A percentile compares a stretch with the other conserved stretches of the same genome.
These are phyloP conservation scores for Podaxis sp. DNA, from an alignment of 768 basidiomycete genomes.

Conservation along the genomic window DNA sequence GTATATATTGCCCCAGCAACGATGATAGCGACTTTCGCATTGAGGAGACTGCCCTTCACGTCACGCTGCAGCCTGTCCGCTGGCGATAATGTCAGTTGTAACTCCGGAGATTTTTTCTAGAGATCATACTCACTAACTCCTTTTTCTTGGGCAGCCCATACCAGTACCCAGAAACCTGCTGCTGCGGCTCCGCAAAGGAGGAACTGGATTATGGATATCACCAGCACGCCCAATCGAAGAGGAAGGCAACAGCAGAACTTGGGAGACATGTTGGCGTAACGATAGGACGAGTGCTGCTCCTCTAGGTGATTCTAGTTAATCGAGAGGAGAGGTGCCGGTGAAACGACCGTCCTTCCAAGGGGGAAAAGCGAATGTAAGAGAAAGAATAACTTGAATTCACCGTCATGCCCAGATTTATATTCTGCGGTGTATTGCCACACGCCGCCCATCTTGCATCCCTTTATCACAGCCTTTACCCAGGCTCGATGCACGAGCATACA, in stretches of 20 bases:
- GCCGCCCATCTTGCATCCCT: background rate
- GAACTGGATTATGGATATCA: slow-evolving; percentile 41
- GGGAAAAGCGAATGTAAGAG: background rate
- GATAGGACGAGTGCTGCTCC: background rate
- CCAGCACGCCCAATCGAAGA: slow-evolving; percentile 38
- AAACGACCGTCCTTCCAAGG: background rate
- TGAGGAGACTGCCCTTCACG: slow-evolving; percentile 16
- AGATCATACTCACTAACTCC: slow-evolving; percentile 15
- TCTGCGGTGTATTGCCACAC: background rate
- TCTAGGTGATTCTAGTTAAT: background rate
- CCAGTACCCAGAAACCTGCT: slow-evolving; percentile 29
- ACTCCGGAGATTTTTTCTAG: background rate
- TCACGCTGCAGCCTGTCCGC: slow-evolving; percentile 24
- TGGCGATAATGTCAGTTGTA: slow-evolving; percentile 13
- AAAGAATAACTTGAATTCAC: background rate
- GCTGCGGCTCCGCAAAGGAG: slow-evolving; percentile 30
- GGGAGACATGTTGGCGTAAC: slow-evolving; percentile 27
- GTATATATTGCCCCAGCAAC: slow-evolving; percentile 31
- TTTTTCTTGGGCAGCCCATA: slow-evolving; percentile 22
- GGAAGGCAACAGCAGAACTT: slow-evolving; percentile 44
- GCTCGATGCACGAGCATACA: background rate
- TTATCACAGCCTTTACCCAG: background rate
- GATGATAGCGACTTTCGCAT: slow-evolving; percentile 23
- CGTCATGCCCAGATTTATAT: background rate
- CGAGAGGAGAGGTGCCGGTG: background rate